phyloP scores from a whole-genome alignment of 139 green algal species.

The Pleodorina starrii region DNA sequence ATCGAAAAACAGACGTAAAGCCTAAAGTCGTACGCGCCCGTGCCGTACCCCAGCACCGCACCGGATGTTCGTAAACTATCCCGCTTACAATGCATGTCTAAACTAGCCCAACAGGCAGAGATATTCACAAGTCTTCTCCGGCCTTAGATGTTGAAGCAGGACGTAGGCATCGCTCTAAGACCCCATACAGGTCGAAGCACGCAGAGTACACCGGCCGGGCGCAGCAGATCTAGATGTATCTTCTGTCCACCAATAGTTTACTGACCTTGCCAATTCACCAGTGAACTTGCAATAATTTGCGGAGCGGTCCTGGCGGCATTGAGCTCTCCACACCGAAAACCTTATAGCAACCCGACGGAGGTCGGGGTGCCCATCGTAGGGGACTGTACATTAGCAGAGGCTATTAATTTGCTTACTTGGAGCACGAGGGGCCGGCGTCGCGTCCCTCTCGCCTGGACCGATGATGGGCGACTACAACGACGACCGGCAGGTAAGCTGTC shows the following conservation, averaged over 20 bases:
- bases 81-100: too few species aligned
- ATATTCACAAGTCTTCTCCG: background rate
- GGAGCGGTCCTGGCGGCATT: too few species aligned
- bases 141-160: background rate
- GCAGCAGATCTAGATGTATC: too few species aligned
- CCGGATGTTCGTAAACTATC: too few species aligned
- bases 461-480: slow-evolving; percentile 15
- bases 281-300: too few species aligned
- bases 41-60: too few species aligned
- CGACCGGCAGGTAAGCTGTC: slow-evolving; percentile 10
- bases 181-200: slow-evolving; percentile 10
- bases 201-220: too few species aligned
- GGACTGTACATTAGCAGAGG: background rate
- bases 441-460: background rate
- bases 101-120: too few species aligned
- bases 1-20: too few species aligned
- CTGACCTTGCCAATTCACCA: too few species aligned
- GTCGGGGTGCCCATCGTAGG: background rate
- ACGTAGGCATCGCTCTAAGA: background rate
- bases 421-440: slow-evolving; percentile 9
- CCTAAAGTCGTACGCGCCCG: too few species aligned
- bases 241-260: too few species aligned
- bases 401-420: background rate
- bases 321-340: background rate
- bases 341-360: slow-evolving; percentile 13